These are phyloP conservation scores for Pseudocercospora pini-densiflorae DNA, from an alignment of 2,329 filamentous ascomycete genomes.

Conservation along the genomic window DNA sequence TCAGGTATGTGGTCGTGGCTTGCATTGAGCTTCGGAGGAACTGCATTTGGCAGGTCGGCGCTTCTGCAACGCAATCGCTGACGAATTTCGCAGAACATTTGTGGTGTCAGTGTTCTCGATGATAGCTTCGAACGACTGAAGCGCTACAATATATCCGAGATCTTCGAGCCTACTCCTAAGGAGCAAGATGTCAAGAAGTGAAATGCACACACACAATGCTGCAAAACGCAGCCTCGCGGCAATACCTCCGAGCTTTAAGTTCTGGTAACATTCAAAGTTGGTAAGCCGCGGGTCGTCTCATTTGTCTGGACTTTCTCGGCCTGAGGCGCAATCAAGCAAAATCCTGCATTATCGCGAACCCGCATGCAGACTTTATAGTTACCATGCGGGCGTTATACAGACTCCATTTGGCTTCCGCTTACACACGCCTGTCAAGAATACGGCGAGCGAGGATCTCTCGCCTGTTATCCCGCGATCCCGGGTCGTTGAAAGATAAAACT, in stretches of 20 bases:
- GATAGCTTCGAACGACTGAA: slow-evolving; percentile 75
- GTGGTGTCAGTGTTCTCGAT: slow-evolving; percentile 79
- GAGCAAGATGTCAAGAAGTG: slow-evolving; percentile 25
- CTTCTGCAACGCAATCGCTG: neutral
- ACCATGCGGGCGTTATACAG: neutral
- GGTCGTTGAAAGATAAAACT: slow-evolving; percentile 12
- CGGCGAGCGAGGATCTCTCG: slow-evolving; percentile 14
- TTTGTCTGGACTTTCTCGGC: slow-evolving; percentile 4
- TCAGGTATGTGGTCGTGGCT: slow-evolving; percentile 61
- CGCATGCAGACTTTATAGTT: neutral
- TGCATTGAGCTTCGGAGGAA: slow-evolving; percentile 11
- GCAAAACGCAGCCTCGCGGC: neutral
- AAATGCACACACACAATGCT: neutral
- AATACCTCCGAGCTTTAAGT: neutral
- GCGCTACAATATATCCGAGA: slow-evolving; percentile 76
- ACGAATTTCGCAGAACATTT: slow-evolving; percentile 61
- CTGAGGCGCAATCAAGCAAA: neutral
- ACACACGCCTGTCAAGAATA: slow-evolving; percentile 14
- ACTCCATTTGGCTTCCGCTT: neutral
- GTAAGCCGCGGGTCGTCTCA: slow-evolving; percentile 2
- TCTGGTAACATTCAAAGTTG: neutral
- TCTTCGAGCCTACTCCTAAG: slow-evolving; percentile 61
- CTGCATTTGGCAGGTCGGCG: slow-evolving; percentile 7
- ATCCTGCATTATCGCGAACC: neutral
- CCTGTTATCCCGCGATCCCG: slow-evolving; percentile 11